A percentile compares a stretch with the other conserved stretches of the same genome.
Evolutionary conservation across 2,329 filamentous ascomycete genomes (phyloP).

Genomic region (Nemania diffusa): DNA sequence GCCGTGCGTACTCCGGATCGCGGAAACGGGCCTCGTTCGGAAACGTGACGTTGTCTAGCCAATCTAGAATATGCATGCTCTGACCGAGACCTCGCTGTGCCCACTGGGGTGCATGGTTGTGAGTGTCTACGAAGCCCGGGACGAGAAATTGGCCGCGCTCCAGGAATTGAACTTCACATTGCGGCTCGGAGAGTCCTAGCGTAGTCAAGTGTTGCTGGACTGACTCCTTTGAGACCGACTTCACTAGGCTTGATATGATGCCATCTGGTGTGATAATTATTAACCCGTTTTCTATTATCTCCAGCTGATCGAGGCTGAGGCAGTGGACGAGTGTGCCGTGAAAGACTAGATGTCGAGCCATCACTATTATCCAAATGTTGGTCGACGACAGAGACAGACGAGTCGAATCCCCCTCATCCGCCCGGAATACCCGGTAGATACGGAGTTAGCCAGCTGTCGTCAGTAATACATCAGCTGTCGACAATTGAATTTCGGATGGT

Average conservation of each 20-base stretch:
- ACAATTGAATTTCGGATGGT: background rate
- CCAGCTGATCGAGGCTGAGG: slow-evolving; percentile 46
- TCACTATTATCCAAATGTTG: slow-evolving; percentile 22
- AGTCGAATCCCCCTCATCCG: slow-evolving; percentile 22
- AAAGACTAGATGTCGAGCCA: slow-evolving; percentile 45
- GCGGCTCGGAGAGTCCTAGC: slow-evolving; percentile 25
- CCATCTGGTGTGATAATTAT: slow-evolving; percentile 47
- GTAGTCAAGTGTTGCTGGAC: slow-evolving; percentile 33
- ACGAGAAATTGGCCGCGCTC: slow-evolving; percentile 62
- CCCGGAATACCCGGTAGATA: background rate
- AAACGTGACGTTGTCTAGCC: slow-evolving; percentile 73
- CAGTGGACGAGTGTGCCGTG: slow-evolving; percentile 58
- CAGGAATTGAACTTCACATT: slow-evolving; percentile 48
- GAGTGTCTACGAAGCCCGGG: slow-evolving; percentile 72
- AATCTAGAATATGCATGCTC: slow-evolving; percentile 67
- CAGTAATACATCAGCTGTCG: slow-evolving; percentile 17
- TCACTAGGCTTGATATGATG: slow-evolving; percentile 43
- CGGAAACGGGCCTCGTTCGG: slow-evolving; percentile 70
- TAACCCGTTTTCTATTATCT: slow-evolving; percentile 54
- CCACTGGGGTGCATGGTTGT: slow-evolving; percentile 73
- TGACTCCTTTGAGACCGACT: slow-evolving; percentile 32
- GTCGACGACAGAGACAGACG: background rate
- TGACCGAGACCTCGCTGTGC: slow-evolving; percentile 60
- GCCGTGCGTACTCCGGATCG: slow-evolving; percentile 62
- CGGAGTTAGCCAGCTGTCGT: slow-evolving; percentile 20